phyloP scores from a whole-genome alignment of 2,329 filamentous ascomycete genomes.

The Curvularia hawaiiensis region DNA sequence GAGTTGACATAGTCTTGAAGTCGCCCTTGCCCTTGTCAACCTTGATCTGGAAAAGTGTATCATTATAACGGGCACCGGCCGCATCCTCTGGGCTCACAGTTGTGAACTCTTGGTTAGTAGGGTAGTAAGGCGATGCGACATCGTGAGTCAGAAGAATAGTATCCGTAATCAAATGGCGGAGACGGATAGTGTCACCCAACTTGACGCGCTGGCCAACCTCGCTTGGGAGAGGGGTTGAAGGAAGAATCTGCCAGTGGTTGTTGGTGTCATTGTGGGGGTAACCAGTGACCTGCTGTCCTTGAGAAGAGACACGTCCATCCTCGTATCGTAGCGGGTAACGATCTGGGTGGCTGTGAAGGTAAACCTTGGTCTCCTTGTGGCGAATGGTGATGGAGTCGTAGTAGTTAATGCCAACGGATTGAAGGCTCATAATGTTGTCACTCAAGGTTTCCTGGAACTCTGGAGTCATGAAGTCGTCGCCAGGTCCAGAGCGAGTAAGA shows the following conservation, averaged over 20 bases:
- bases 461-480: conserved; percentile 98
- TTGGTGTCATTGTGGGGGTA: conserved; percentile 99
- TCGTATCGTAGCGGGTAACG: conserved; percentile 94
- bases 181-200: conserved; percentile 84
- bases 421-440: conserved; percentile 91
- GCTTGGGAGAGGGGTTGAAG: conserved; percentile 58
- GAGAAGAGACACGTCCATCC: conserved; percentile 94
- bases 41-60: conserved; percentile 90
- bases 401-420: conserved; percentile 85
- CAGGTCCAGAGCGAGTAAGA: conserved; percentile 84
- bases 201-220: conserved; percentile 69
- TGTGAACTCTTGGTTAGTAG: conserved; percentile 98
- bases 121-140: conserved; percentile 93
- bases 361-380: conserved; percentile 97
- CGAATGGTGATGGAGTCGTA: conserved; percentile 85
- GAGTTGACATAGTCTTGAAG: conserved; percentile 87
- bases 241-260: conserved; percentile 96
- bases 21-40: conserved; percentile 84
- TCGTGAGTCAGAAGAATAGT: conserved; percentile 90
- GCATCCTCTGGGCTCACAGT: conserved; percentile 76
- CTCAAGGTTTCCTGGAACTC: conserved; percentile 97
- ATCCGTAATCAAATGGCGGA: conserved; percentile 86
- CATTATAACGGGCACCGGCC: conserved; percentile 75
- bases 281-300: conserved; percentile 95
- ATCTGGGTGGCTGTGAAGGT: conserved; percentile 91